Evolutionary conservation across 345 rosid genomes (phyloP).

Genomic region (Populus tremula): DNA sequence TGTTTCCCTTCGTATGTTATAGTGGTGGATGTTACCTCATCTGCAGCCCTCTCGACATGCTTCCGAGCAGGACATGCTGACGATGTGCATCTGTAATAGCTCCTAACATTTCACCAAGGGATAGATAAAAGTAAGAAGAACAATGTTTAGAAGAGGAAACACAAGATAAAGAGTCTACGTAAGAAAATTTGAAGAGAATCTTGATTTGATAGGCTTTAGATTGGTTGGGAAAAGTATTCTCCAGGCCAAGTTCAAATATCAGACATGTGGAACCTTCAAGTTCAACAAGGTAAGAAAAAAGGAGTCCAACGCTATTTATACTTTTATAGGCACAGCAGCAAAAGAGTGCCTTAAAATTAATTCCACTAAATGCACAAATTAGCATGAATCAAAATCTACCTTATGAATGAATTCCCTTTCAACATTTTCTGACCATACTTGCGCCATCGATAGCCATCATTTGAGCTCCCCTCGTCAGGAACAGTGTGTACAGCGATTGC

Average conservation of each 20-base stretch:
- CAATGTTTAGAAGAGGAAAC: neutral
- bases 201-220: neutral
- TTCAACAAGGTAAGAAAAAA: too few relatives aligned
- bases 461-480: constrained; percentile 17
- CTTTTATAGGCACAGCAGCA: neutral
- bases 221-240: neutral
- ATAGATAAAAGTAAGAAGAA: neutral
- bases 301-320: neutral
- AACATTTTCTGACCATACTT: constrained; percentile 32
- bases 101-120: constrained; percentile 17
- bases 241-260: neutral
- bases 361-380: neutral
- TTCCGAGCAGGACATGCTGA: constrained; percentile 29
- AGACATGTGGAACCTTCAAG: neutral
- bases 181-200: neutral
- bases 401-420: constrained; percentile 21
- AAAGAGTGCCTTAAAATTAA: neutral
- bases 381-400: constrained; percentile 6
- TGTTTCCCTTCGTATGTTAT: constrained; percentile 24
- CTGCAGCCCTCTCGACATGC: constrained; percentile 22
- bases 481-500: constrained; percentile 5
- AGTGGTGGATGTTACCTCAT: constrained; percentile 8
- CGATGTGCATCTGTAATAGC: constrained; percentile 32
- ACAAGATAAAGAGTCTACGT: neutral
- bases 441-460: constrained; percentile 29